Conservation (phyloP, 169 alveolate species). For the Eimeria necatrix region DNA sequence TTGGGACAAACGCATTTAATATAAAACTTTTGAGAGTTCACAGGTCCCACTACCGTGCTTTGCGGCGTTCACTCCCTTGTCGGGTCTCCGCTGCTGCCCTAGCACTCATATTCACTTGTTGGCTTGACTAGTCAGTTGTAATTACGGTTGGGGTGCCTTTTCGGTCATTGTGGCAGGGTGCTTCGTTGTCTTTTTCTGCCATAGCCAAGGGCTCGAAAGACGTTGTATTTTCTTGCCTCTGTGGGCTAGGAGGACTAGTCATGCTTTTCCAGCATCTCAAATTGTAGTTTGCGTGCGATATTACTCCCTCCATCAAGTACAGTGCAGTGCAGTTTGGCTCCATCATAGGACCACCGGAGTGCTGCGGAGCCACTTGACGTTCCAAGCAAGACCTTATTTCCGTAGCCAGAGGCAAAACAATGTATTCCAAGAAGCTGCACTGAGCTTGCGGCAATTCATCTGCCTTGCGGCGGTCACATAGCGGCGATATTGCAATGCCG, state of each 20-base stretch:
- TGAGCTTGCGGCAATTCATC: constrained; percentile 91
- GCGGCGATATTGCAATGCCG: constrained; percentile 90
- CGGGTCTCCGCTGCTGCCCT: too few species aligned
- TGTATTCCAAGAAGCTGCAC: constrained; percentile 90
- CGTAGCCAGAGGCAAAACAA: constrained; percentile 88
- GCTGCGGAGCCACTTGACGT: not conserved
- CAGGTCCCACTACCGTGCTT: too few species aligned
- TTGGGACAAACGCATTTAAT: too few species aligned
- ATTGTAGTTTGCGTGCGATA: constrained; percentile 54
- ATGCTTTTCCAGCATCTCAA: constrained; percentile 61
- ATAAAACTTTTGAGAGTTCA: too few species aligned
- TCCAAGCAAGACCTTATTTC: constrained; percentile 77
- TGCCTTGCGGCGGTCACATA: constrained; percentile 92
- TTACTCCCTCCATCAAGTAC: constrained; percentile 51
- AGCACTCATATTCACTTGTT: not conserved
- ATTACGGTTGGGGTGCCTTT: too few species aligned
- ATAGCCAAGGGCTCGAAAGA: too few species aligned
- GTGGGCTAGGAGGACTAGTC: constrained; percentile 8
- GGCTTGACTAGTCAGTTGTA: not conserved
- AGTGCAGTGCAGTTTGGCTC: constrained; percentile 54
- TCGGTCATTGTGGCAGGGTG: too few species aligned
- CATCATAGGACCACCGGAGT: not conserved
- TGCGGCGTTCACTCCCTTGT: too few species aligned
- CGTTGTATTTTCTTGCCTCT: too few species aligned
- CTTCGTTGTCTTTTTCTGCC: too few species aligned